Conservation (phyloP, 495 filamentous ascomycete species). For the Chaetomium tenue region DNA sequence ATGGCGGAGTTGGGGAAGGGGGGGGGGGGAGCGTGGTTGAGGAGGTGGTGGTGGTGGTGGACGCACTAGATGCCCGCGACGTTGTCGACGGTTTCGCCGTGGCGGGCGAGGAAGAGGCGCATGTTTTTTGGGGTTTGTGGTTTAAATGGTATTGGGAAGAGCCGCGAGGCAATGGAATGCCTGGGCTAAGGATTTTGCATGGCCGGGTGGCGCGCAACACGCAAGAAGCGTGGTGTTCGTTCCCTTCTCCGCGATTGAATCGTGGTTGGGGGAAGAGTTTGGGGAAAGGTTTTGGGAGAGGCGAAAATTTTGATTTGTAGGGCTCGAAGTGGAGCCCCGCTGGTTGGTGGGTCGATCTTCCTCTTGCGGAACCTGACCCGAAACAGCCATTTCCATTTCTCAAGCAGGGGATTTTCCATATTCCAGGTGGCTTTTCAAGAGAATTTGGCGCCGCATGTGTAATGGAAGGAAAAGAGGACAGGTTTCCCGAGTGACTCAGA, state of each 20-base stretch:
- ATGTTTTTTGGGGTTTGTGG: constrained; percentile 38
- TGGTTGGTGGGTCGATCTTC: constrained; percentile 2
- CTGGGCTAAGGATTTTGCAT: not conserved
- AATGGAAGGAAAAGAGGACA: too few relatives aligned
- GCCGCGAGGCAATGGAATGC: not conserved
- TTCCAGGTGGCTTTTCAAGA: too few relatives aligned
- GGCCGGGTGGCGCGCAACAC: not conserved
- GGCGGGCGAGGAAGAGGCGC: constrained; percentile 75
- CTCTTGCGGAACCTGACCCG: not conserved
- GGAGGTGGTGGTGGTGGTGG: not conserved
- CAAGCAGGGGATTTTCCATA: too few relatives aligned
- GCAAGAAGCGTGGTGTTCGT: not conserved
- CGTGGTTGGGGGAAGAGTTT: not conserved
- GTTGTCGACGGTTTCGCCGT: constrained; percentile 88
- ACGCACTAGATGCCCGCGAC: constrained; percentile 71
- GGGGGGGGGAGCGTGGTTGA: too few relatives aligned
- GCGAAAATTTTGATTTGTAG: constrained; percentile 19
- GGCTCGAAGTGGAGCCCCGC: not conserved
- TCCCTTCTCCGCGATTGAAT: not conserved
- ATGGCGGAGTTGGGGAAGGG: too few relatives aligned
- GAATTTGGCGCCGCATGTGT: not conserved
- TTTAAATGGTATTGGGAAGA: too few relatives aligned
- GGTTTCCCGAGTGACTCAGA: not conserved
- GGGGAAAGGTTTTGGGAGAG: too few relatives aligned
- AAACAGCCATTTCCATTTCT: not conserved